Evolutionary conservation across 176 grass and related monocot species (phyloP).

Genomic region (Pharus latifolius): DNA sequence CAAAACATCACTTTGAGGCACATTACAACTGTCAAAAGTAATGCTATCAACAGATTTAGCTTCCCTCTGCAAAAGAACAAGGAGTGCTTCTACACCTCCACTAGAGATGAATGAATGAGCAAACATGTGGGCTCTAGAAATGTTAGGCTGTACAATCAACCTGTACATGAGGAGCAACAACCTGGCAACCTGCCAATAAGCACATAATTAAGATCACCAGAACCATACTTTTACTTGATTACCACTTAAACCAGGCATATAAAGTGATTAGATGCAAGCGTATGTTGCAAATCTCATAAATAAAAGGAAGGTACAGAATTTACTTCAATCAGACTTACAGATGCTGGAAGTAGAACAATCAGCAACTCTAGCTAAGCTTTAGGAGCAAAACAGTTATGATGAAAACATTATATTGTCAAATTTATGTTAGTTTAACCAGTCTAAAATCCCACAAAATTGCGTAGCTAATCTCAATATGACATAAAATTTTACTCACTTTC

Average conservation of each 20-base stretch:
- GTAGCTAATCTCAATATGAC: too few relatives aligned
- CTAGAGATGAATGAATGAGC: constrained; percentile 57
- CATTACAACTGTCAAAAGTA: constrained; percentile 33
- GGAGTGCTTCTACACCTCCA: constrained; percentile 68
- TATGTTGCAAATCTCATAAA: background rate
- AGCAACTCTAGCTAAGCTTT: background rate
- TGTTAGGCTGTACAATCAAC: constrained; percentile 67
- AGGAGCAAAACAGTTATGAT: background rate
- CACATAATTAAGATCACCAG: constrained; percentile 6
- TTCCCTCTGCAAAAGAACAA: constrained; percentile 72
- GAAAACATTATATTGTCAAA: background rate
- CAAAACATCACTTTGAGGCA: background rate
- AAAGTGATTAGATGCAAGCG: background rate
- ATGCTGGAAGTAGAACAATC: background rate
- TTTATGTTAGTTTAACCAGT: too few relatives aligned
- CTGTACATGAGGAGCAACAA: constrained; percentile 78
- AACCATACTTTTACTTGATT: constrained; percentile 4
- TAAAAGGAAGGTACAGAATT: background rate
- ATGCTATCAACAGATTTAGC: constrained; percentile 50
- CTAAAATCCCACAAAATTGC: too few relatives aligned
- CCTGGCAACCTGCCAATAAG: constrained; percentile 63
- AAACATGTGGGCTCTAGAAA: constrained; percentile 50
- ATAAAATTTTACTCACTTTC: too few relatives aligned
- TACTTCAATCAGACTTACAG: background rate
- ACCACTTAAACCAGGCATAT: constrained; percentile 10